A percentile compares a stretch with the other conserved stretches of the same genome.
These are phyloP conservation scores for Boletellus emodensis DNA, from an alignment of 768 basidiomycete genomes.

Conservation along the genomic window DNA sequence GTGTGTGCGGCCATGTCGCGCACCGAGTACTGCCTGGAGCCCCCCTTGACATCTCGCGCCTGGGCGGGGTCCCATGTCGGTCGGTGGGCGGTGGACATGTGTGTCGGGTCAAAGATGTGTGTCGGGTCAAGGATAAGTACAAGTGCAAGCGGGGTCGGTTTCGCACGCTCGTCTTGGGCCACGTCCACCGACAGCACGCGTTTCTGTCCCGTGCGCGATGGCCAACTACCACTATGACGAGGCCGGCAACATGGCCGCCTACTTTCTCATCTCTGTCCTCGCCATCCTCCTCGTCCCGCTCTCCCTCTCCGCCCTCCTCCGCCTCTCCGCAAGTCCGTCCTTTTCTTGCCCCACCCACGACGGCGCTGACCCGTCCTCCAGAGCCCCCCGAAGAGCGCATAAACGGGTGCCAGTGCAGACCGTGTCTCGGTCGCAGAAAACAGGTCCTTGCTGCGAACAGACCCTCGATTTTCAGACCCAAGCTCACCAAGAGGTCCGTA, in stretches of 20 bases:
- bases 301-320: slow-evolving; percentile 51
- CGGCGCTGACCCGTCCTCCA: slow-evolving; percentile 15
- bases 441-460: slow-evolving; percentile 39
- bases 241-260: slow-evolving; percentile 80
- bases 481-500: slow-evolving; percentile 49
- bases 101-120: too few relatives aligned
- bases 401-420: slow-evolving; percentile 56
- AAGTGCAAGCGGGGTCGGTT: neutral
- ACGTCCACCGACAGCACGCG: slow-evolving; percentile 9
- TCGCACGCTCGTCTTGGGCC: slow-evolving; percentile 13
- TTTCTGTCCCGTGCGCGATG: slow-evolving; percentile 39
- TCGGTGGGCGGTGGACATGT: slow-evolving; percentile 88
- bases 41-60: slow-evolving; percentile 87
- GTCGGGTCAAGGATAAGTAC: too few relatives aligned
- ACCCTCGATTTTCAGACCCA: slow-evolving; percentile 47
- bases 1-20: slow-evolving; percentile 94
- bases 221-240: slow-evolving; percentile 85
- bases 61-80: slow-evolving; percentile 98
- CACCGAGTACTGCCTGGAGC: slow-evolving; percentile 89
- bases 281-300: slow-evolving; percentile 78
- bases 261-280: slow-evolving; percentile 89
- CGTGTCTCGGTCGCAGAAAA: slow-evolving; percentile 54
- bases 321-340: slow-evolving; percentile 41
- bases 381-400: slow-evolving; percentile 30
- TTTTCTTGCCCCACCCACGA: neutral